phyloP scores from a whole-genome alignment of 208 protist species.

The Trypanosoma grayi region DNA sequence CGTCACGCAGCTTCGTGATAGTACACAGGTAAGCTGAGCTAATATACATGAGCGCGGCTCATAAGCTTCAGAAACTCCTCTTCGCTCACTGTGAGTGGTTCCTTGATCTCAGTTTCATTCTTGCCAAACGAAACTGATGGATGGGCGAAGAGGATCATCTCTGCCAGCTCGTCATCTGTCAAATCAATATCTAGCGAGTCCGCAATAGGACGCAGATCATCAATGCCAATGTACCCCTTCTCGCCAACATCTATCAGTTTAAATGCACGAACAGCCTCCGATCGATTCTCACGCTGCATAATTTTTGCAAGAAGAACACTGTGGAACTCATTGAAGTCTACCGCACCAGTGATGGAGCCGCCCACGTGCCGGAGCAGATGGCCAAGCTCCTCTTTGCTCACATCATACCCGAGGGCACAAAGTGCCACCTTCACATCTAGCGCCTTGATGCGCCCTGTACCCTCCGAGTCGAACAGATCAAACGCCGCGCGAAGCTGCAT shows the following conservation, averaged over 20 bases:
- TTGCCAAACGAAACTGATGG: slow-evolving; percentile 42
- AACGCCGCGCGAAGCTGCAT: slow-evolving; percentile 93
- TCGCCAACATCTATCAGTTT: slow-evolving; percentile 90
- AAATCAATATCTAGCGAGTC: slow-evolving; percentile 91
- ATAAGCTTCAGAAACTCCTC: slow-evolving; percentile 96
- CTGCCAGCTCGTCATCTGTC: slow-evolving; percentile 95
- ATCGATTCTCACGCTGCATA: slow-evolving; percentile 65
- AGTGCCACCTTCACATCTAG: slow-evolving; percentile 91
- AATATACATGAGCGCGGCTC: slow-evolving; percentile 93
- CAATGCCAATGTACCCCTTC: slow-evolving; percentile 92
- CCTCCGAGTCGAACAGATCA: slow-evolving; percentile 95
- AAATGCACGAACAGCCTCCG: slow-evolving; percentile 92
- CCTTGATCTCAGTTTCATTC: slow-evolving; percentile 59
- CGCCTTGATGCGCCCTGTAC: slow-evolving; percentile 84
- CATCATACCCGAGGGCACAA: slow-evolving; percentile 94
- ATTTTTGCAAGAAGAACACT: slow-evolving; percentile 85
- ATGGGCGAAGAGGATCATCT: slow-evolving; percentile 96
- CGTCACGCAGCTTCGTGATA: no score
- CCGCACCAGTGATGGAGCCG: slow-evolving; percentile 31
- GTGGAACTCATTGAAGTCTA: slow-evolving; percentile 93
- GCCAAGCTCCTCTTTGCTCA: slow-evolving; percentile 83
- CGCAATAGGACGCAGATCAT: slow-evolving; percentile 94
- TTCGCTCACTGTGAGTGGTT: slow-evolving; percentile 79
- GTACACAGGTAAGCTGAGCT: no score
- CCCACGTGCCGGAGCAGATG: slow-evolving; percentile 79